These are phyloP conservation scores for Lodderomyces parapsilosis DNA, from an alignment of 1,139 yeast genomes.

Conservation along the genomic window DNA sequence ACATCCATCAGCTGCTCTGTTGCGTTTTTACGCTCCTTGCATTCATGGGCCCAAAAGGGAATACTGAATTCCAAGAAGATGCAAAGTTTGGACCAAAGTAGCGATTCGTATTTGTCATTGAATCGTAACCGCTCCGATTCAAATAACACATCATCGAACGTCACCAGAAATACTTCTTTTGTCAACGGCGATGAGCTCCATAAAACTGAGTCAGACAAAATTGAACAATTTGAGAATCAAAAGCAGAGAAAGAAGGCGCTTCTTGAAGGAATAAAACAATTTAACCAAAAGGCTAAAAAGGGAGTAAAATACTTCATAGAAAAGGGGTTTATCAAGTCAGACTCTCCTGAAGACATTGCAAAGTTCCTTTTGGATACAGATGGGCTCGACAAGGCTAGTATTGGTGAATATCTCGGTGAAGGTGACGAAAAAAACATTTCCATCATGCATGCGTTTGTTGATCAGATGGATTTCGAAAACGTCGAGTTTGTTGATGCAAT, in stretches of 20 bases:
- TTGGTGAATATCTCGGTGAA: slow-evolving; percentile 94
- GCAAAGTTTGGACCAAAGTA: slow-evolving; percentile 7
- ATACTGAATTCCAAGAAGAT: slow-evolving; percentile 17
- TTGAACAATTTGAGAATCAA: slow-evolving; percentile 79
- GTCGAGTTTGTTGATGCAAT: slow-evolving; percentile 80
- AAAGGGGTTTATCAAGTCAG: slow-evolving; percentile 60
- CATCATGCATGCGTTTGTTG: slow-evolving; percentile 93
- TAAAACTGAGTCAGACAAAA: slow-evolving; percentile 51
- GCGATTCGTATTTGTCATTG: slow-evolving; percentile 21
- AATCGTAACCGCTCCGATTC: slow-evolving; percentile 45
- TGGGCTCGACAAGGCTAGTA: slow-evolving; percentile 76
- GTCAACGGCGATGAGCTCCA: slow-evolving; percentile 32
- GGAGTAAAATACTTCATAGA: slow-evolving; percentile 66
- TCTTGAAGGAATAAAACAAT: slow-evolving; percentile 73
- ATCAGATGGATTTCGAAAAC: slow-evolving; percentile 72
- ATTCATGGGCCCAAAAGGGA: slow-evolving; percentile 88
- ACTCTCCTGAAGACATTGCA: slow-evolving; percentile 70
- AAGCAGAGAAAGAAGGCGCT: slow-evolving; percentile 83
- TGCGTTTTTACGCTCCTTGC: slow-evolving; percentile 75
- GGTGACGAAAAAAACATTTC: slow-evolving; percentile 76
- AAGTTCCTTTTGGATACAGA: slow-evolving; percentile 71
- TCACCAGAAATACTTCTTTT: slow-evolving; percentile 35
- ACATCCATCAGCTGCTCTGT: slow-evolving; percentile 78
- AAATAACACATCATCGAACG: slow-evolving; percentile 23
- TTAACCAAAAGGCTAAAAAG: slow-evolving; percentile 81